Base-by-base conservation (phyloP, 192 early-diverging fungal species). In the Cetraspora pellucida region DNA sequence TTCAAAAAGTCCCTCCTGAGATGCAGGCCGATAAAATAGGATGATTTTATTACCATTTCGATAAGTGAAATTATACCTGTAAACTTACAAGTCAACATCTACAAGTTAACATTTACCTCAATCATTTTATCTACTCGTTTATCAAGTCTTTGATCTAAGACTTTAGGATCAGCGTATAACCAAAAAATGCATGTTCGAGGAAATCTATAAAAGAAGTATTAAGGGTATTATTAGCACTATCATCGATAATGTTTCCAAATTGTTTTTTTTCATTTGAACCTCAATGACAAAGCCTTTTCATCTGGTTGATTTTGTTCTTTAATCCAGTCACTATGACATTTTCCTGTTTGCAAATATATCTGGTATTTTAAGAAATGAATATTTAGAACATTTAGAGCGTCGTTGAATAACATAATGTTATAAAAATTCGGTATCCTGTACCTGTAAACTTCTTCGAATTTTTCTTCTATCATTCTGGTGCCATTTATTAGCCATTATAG, bases 51-150 rank as follows among this genome's bases (percentile, higher is more conserved):
- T 37, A 37, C 37, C 37, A 37, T 37, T 37, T 37, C 7, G 37
- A 1, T 19, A 16, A 54, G 2, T 19, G 19, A 54, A 54, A 54
- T 13, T 10, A 17, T 19, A 54, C 5, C 1, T 54, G 50, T 16
- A 54, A 19, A 13, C 16, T 54, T 54, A 49, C 10, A 49, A 13
- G 16, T 16, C 10, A 21, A 31, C 13, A 9, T 14, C 21, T 27
- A 65, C 16, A 54, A 4, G 43, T 47, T 27, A 57, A 17, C 25
- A 52, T 31, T 67, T 77, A 89, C 92, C 78, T 91, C 82, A 52
- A 97, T 88, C 97, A 99, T 99, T n/a, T 82, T 85, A 75, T 93
- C 92, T 2, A 97, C 92, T 14, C 97, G 90, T 16, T 82, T 80
- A 77, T 97, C 94, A 11, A 99, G 82, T 44, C 97, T 88, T 67